These are phyloP conservation scores for Phytophthora pisi DNA, from an alignment of 352 stramenopile genomes.

Conservation along the genomic window DNA sequence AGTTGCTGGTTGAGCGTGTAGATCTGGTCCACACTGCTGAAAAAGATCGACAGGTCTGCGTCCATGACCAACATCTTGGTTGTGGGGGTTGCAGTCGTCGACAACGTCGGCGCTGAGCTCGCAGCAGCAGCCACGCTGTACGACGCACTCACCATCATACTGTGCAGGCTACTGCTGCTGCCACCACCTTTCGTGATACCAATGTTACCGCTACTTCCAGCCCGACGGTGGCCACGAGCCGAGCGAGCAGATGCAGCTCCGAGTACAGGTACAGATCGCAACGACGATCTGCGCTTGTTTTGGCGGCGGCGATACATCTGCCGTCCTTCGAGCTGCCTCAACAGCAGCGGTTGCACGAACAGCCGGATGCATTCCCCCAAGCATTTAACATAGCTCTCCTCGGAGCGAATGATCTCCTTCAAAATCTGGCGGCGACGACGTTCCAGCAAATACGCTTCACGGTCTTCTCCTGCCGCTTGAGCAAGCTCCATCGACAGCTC, in stretches of 20 bases:
- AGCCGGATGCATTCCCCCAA: constrained; percentile 85
- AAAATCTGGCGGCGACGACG: constrained; percentile 75
- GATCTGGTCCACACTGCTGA: constrained; percentile 88
- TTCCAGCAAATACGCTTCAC: constrained; percentile 66
- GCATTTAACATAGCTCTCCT: constrained; percentile 85
- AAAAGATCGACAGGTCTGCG: constrained; percentile 88
- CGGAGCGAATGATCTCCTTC: constrained; percentile 83
- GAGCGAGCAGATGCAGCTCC: constrained; percentile 26
- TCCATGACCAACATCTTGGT: constrained; percentile 77
- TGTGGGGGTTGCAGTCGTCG: constrained; percentile 21
- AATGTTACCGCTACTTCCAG: constrained; percentile 42
- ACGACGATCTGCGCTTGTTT: constrained; percentile 65
- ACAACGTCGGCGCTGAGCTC: constrained; percentile 33
- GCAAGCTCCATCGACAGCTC: constrained; percentile 42
- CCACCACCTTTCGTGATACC: constrained; percentile 40
- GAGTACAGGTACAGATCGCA: constrained; percentile 54
- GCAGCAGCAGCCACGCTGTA: constrained; percentile 35
- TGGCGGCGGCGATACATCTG: constrained; percentile 69
- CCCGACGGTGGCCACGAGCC: constrained; percentile 26
- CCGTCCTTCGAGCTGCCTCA: constrained; percentile 80
- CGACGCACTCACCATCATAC: constrained; percentile 43
- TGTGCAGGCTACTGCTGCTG: constrained; percentile 59
- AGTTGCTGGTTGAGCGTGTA: constrained; percentile 89
- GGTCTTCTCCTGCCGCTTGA: constrained; percentile 34
- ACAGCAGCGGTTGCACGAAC: constrained; percentile 81